These are phyloP conservation scores for Pythium folliculosum DNA, from an alignment of 352 stramenopile species.

Conservation along the genomic window DNA sequence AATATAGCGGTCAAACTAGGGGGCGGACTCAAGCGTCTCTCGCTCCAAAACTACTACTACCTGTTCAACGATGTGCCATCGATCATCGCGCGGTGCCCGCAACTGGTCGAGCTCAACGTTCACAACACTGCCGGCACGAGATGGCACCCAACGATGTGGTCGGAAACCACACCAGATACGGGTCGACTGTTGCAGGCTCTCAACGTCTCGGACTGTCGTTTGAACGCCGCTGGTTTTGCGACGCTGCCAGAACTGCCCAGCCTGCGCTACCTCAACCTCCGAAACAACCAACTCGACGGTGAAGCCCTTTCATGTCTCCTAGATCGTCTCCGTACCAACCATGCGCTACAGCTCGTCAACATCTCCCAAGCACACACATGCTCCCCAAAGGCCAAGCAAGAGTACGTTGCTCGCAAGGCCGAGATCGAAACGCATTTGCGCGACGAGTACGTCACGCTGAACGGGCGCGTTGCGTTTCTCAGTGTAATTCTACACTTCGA, in stretches of 20 bases:
- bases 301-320: not conserved
- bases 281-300: not conserved
- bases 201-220: not conserved
- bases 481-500: not conserved
- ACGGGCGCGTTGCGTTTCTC: not conserved
- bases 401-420: not conserved
- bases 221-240: not conserved
- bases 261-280: not conserved
- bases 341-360: not conserved
- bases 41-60: not conserved
- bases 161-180: not conserved
- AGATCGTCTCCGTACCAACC: not conserved
- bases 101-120: conserved; percentile 5
- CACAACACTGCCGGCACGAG: not conserved
- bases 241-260: not conserved
- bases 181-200: not conserved
- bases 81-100: not conserved
- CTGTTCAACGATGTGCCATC: not conserved
- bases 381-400: not conserved
- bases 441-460: not conserved
- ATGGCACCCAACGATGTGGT: not conserved
- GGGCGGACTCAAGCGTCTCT: not conserved
- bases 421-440: not conserved
- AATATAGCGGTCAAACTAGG: not conserved
- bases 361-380: not conserved